phyloP scores from a whole-genome alignment of 768 basidiomycete species.

The Leccinum aurantiacum region DNA sequence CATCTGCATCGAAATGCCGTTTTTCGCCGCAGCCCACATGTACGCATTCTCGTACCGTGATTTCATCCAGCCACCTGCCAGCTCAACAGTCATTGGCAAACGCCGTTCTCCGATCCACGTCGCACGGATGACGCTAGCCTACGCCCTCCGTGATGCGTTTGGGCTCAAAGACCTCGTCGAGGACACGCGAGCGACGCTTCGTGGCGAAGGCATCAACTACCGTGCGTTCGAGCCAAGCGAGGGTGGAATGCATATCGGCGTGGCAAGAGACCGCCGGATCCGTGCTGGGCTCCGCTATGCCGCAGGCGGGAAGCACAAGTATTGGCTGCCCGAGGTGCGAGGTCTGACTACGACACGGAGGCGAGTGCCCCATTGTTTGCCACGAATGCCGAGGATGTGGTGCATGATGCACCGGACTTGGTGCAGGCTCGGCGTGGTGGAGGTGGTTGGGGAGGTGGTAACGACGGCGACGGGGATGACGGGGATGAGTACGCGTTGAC shows the following conservation, averaged over 20 bases:
- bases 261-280: conserved; percentile 82
- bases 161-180: conserved; percentile 84
- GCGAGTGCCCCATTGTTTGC: conserved; percentile 75
- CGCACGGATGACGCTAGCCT: conserved; percentile 86
- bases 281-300: conserved; percentile 90
- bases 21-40: conserved; percentile 93
- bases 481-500: conserved; percentile 34
- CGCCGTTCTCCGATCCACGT: conserved; percentile 50
- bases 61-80: conserved; percentile 59
- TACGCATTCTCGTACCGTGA: conserved; percentile 93
- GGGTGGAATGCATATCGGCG: conserved; percentile 88
- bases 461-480: conserved; percentile 37
- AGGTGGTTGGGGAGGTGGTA: neutral
- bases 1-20: conserved; percentile 96
- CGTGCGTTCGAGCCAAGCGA: conserved; percentile 96
- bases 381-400: conserved; percentile 58
- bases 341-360: conserved; percentile 44
- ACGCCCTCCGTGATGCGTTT: conserved; percentile 87
- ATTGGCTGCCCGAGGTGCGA: conserved; percentile 83
- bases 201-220: conserved; percentile 92
- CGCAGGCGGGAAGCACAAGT: conserved; percentile 88
- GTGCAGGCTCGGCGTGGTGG: conserved; percentile 35
- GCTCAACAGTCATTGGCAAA: conserved; percentile 2
- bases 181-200: conserved; percentile 78
- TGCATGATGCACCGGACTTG: conserved; percentile 60